A percentile compares a stretch with the other conserved stretches of the same genome.
These are phyloP conservation scores for Penicillium sclerotigenum DNA, from an alignment of 2,329 filamentous ascomycete species.

Conservation along the genomic window DNA sequence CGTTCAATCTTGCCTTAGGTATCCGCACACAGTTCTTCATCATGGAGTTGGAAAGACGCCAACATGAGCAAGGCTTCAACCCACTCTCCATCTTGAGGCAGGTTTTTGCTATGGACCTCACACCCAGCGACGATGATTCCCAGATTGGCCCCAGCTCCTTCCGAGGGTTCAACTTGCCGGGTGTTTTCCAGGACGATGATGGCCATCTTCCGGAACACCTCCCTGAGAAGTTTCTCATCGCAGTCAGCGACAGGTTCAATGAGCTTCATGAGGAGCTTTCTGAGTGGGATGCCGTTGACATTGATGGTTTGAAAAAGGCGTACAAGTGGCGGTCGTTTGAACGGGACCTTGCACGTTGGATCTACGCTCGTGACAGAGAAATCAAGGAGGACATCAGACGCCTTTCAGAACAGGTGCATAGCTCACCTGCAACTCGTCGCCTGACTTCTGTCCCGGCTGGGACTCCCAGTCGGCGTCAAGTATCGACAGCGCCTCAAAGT, in stretches of 20 bases:
- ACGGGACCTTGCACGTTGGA: slow-evolving; percentile 46
- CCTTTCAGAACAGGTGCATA: background rate
- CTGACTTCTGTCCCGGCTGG: background rate
- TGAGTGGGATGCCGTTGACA: slow-evolving; percentile 38
- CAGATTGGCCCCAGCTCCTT: slow-evolving; percentile 14
- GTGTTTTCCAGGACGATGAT: slow-evolving; percentile 39
- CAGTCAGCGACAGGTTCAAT: slow-evolving; percentile 39
- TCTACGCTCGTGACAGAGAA: slow-evolving; percentile 44
- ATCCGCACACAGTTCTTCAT: slow-evolving; percentile 57
- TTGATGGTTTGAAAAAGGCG: slow-evolving; percentile 42
- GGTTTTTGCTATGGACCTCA: slow-evolving; percentile 40
- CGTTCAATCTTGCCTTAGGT: slow-evolving; percentile 51
- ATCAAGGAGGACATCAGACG: slow-evolving; percentile 42
- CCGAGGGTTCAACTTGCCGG: slow-evolving; percentile 27
- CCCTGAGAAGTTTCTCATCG: slow-evolving; percentile 32
- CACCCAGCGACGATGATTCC: slow-evolving; percentile 16
- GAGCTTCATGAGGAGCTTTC: slow-evolving; percentile 42
- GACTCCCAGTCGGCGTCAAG: background rate
- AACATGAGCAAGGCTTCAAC: slow-evolving; percentile 35
- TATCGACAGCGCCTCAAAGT: background rate
- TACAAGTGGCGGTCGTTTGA: slow-evolving; percentile 54
- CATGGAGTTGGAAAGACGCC: slow-evolving; percentile 36
- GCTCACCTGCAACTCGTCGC: background rate
- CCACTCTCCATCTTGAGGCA: slow-evolving; percentile 40
- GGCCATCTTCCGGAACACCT: slow-evolving; percentile 39